Conservation (phyloP, 805 yeast genomes). For the Candida broadrunensis region DNA sequence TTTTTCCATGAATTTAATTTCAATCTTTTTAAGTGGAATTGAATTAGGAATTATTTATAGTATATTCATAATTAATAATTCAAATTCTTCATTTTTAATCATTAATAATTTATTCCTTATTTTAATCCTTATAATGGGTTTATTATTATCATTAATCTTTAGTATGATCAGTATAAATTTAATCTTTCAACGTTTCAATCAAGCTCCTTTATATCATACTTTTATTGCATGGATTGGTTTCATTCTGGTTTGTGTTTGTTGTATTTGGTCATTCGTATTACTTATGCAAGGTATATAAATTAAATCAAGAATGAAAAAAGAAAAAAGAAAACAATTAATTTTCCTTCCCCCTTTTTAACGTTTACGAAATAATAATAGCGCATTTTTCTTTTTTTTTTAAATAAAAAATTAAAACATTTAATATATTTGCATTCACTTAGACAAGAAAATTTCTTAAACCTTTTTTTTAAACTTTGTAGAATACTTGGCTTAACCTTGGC, state of each 20-base stretch:
- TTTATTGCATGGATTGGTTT: slow-evolving; percentile 13
- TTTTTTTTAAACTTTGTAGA: too few species aligned
- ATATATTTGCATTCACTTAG: too few species aligned
- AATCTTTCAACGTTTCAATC: slow-evolving; percentile 26
- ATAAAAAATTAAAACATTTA: too few species aligned
- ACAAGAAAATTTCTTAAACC: too few species aligned
- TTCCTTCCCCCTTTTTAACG: too few species aligned
- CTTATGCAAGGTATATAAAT: slow-evolving; percentile 1
- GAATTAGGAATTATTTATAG: slow-evolving; percentile 38
- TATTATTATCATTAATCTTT: slow-evolving; percentile 28
- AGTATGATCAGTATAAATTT: slow-evolving; percentile 34
- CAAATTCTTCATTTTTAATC: slow-evolving; percentile 17
- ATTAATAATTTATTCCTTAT: slow-evolving; percentile 32
- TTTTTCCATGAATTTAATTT: slow-evolving; percentile 31
- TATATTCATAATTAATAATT: slow-evolving; percentile 12
- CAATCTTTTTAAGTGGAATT: slow-evolving; percentile 36
- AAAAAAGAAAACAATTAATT: too few species aligned
- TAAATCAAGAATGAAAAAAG: too few species aligned
- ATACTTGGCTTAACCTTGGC: too few species aligned
- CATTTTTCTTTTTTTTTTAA: too few species aligned
- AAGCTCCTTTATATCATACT: slow-evolving; percentile 21
- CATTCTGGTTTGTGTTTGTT: slow-evolving; percentile 10
- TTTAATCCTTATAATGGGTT: slow-evolving; percentile 27
- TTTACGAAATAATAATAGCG: too few species aligned
- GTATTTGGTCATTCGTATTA: slow-evolving; percentile 11